Percentiles rank a stretch among this genome's conserved stretches.
Evolutionary conservation across 2,329 filamentous ascomycete genomes (phyloP).

Genomic region (Anisogramma anomala): DNA sequence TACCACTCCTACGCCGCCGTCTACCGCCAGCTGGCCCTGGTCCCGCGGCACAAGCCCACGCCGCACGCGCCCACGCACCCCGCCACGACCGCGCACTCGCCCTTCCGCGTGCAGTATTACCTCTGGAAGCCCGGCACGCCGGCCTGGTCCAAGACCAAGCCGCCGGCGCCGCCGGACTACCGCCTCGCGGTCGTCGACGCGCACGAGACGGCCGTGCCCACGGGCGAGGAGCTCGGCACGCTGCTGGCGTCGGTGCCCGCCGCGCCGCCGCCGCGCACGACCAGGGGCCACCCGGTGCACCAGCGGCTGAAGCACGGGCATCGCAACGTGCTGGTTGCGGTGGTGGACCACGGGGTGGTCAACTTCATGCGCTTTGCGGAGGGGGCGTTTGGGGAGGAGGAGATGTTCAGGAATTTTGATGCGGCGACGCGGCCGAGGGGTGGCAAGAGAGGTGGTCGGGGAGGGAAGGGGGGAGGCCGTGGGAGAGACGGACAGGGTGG

Average conservation of each 20-base stretch:
- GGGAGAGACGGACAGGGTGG: too few relatives aligned
- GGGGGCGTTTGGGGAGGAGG: slow-evolving; percentile 66
- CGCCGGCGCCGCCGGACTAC: slow-evolving; percentile 64
- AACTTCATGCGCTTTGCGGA: slow-evolving; percentile 79
- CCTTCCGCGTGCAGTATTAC: slow-evolving; percentile 66
- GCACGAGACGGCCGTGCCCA: slow-evolving; percentile 58
- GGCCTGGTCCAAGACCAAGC: slow-evolving; percentile 65
- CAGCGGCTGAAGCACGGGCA: slow-evolving; percentile 73
- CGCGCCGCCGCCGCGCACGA: slow-evolving; percentile 37
- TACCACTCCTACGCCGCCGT: slow-evolving; percentile 59
- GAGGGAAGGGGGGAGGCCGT: slow-evolving; percentile 26
- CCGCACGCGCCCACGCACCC: slow-evolving; percentile 17
- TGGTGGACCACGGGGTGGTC: slow-evolving; percentile 81
- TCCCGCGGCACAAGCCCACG: slow-evolving; percentile 56
- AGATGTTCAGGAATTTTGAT: slow-evolving; percentile 51
- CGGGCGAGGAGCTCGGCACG: slow-evolving; percentile 55
- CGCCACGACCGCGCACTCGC: slow-evolving; percentile 27
- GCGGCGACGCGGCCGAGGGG: slow-evolving; percentile 25
- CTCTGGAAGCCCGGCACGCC: slow-evolving; percentile 64
- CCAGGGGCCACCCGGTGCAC: slow-evolving; percentile 48
- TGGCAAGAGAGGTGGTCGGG: slow-evolving; percentile 26
- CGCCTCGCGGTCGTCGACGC: slow-evolving; percentile 73
- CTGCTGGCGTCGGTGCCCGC: slow-evolving; percentile 66
- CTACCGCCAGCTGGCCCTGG: slow-evolving; percentile 63
- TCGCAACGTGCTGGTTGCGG: slow-evolving; percentile 71